Evolutionary conservation across 1,284 basidiomycete species (phyloP), one percentile per base, ranked within the genome.

Genomic region (Pyrrhoderma noxium): DNA sequence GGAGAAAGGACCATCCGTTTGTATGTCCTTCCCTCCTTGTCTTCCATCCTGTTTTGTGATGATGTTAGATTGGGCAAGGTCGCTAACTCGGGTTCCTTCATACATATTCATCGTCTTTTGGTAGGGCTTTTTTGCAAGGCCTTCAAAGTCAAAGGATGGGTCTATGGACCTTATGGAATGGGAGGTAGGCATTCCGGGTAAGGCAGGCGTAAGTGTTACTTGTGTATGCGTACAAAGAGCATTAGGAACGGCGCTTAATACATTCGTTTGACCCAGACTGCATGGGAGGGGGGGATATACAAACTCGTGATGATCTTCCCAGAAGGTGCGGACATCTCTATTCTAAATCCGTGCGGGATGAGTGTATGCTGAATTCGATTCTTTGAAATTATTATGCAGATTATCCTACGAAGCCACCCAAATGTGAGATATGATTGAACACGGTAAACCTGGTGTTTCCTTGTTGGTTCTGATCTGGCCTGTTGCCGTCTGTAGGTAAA

Each of bases 1-100:
- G 96, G 96, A 74, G 96, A 57, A 98, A 95, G 67, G 96, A 99
- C 62, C 96, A 99, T 70, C 96, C 96, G 45, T 98, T 96, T 63
- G 95, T 98, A 69, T 68, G 93, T 82, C 38, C 52, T 11, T 22
- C 54, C 39, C 21, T 47, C 51, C 49, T 31, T 49, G 37, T 44
- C 54, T 25, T 45, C 52, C 52, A 21, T 42, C 18, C 16, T 47
- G 43, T 31, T 22, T 14, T 50, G 21, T 22, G 11, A 42, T n/a
- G 23, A 37, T 31, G 27, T 5, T 5, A 11, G 5, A 5, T 5
- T 5, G 27, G 27, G 5, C 11, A 31, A 5, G 11, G 5, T 11
- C 27, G 27, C 27, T 31, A 31, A 31, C 11, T 31, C n/a, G n/a
- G 11, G 27, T 31, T 31, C 27, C 27, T 31, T 31, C 27, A 31